These are phyloP conservation scores for Arxiozyma telluris DNA, from an alignment of 1,139 yeast species.

Conservation along the genomic window DNA sequence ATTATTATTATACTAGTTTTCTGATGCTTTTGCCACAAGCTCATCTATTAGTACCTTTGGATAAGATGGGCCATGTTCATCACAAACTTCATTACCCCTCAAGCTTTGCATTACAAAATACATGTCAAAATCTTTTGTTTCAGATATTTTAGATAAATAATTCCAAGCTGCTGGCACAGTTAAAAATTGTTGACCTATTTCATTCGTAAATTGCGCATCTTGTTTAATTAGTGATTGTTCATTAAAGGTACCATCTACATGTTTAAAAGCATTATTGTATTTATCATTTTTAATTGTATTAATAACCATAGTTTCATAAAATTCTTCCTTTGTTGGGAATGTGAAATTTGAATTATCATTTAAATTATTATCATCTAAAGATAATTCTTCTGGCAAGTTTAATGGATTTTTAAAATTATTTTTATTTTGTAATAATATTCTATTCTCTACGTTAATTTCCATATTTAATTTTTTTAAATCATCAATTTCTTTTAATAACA, in stretches of 20 bases:
- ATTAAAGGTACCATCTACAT: slow-evolving; percentile 1
- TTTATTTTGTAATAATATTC: slow-evolving; percentile 6
- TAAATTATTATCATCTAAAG: too few species aligned
- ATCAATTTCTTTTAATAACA: slow-evolving; percentile 47
- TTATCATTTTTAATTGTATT: slow-evolving; percentile 2
- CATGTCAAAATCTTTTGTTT: slow-evolving; percentile 48
- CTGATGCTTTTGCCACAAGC: slow-evolving; percentile 12
- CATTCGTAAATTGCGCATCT: slow-evolving; percentile 4
- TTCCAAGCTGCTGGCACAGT: slow-evolving; percentile 84
- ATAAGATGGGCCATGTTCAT: slow-evolving; percentile 81
- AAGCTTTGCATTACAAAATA: slow-evolving; percentile 48
- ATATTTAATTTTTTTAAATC: slow-evolving; percentile 40
- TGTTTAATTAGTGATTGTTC: slow-evolving; percentile 1
- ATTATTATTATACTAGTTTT: not conserved
- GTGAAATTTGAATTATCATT: slow-evolving; percentile 10
- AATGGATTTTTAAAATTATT: not conserved
- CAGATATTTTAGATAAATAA: slow-evolving; percentile 42
- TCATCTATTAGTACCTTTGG: slow-evolving; percentile 41
- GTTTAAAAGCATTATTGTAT: not conserved
- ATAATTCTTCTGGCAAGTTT: not conserved
- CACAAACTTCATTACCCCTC: slow-evolving; percentile 65
- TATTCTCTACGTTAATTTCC: slow-evolving; percentile 33
- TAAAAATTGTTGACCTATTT: slow-evolving; percentile 32
- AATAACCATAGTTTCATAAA: slow-evolving; percentile 11
- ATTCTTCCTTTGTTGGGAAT: slow-evolving; percentile 26